Evolutionary conservation across 495 filamentous ascomycete species (phyloP).

Genomic region (Bryoglossum gracile): DNA sequence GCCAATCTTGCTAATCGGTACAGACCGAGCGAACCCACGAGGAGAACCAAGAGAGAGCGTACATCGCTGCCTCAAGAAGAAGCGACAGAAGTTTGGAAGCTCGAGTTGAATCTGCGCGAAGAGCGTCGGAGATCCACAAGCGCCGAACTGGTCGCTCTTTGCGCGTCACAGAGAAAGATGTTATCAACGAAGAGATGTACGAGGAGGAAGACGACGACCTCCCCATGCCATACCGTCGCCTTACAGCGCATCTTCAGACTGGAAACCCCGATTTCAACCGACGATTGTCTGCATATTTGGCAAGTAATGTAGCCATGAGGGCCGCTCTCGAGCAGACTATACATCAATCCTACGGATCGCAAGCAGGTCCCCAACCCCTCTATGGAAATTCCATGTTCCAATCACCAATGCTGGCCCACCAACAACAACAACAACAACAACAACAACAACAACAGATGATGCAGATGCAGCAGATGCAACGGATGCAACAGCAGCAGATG

Average conservation of each 20-base stretch:
- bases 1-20: not conserved
- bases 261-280: conserved; percentile 48
- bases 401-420: conserved; percentile 15
- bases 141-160: conserved; percentile 78
- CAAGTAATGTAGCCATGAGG: conserved; percentile 51
- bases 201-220: conserved; percentile 82
- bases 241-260: conserved; percentile 48
- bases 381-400: conserved; percentile 12
- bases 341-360: conserved; percentile 37
- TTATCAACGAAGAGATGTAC: conserved; percentile 93
- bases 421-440: conserved; percentile 4
- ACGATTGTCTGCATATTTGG: conserved; percentile 50
- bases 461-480: not conserved
- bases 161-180: conserved; percentile 80
- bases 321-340: conserved; percentile 43
- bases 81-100: conserved; percentile 87
- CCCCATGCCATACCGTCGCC: conserved; percentile 43
- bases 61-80: conserved; percentile 89
- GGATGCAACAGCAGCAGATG: not conserved
- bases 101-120: conserved; percentile 76
- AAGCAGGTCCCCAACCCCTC: conserved; percentile 25
- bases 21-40: conserved; percentile 69
- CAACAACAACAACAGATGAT: conserved; percentile 15
- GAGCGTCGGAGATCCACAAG: conserved; percentile 87
- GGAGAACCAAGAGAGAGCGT: conserved; percentile 92